Conservation (phyloP, 805 yeast species). For the Myxozyma udenii region DNA sequence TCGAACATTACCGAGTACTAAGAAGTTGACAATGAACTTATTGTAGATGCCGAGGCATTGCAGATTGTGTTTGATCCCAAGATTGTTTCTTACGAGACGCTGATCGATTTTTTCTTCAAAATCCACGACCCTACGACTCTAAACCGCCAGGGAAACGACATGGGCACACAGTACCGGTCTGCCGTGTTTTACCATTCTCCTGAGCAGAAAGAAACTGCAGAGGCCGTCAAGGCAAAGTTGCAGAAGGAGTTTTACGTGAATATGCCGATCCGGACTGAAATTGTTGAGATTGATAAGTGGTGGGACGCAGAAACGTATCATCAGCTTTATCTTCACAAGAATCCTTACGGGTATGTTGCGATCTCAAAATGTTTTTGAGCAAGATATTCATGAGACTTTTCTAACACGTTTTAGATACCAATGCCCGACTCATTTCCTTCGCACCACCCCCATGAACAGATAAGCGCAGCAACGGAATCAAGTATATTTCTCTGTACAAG, state of each 20-base stretch:
- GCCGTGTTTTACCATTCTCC: slow-evolving; percentile 64
- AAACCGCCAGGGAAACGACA: slow-evolving; percentile 82
- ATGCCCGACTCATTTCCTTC: slow-evolving; percentile 82
- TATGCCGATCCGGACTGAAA: slow-evolving; percentile 62
- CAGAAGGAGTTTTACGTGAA: slow-evolving; percentile 73
- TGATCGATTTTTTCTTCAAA: slow-evolving; percentile 79
- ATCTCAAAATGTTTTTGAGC: neutral
- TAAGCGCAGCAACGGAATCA: too few species aligned
- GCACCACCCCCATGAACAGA: slow-evolving; percentile 43
- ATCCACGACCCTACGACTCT: slow-evolving; percentile 92
- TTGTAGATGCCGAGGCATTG: slow-evolving; percentile 65
- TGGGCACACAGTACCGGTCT: slow-evolving; percentile 86
- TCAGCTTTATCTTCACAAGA: slow-evolving; percentile 72
- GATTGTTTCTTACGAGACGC: slow-evolving; percentile 53
- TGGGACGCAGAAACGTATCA: slow-evolving; percentile 97
- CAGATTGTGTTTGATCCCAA: slow-evolving; percentile 81
- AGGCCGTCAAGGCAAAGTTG: slow-evolving; percentile 48
- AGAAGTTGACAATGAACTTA: too few species aligned
- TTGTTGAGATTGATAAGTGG: slow-evolving; percentile 66
- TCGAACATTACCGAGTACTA: too few species aligned
- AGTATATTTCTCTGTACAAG: too few species aligned
- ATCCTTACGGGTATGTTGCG: slow-evolving; percentile 66
- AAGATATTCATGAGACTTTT: neutral
- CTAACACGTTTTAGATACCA: slow-evolving; percentile 45
- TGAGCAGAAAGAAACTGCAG: slow-evolving; percentile 50